Evolutionary conservation across 2,329 filamentous ascomycete species (phyloP).

Genomic region (Pseudodiploospora longispora): DNA sequence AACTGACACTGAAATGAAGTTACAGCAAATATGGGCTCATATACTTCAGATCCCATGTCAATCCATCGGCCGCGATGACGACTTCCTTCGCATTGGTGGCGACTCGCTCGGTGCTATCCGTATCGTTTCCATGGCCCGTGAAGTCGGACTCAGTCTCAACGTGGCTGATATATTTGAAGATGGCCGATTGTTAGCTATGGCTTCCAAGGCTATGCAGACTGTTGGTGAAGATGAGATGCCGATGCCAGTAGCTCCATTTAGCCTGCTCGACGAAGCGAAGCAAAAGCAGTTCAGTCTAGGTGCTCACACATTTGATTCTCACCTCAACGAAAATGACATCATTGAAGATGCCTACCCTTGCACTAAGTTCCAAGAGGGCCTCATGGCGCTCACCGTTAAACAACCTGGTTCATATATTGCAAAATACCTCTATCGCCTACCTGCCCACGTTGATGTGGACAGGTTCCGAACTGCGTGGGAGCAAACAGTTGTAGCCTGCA

Average conservation of each 20-base stretch:
- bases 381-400: conserved; percentile 21
- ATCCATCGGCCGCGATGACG: conserved; percentile 8
- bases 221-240: background rate
- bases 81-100: conserved; percentile 9
- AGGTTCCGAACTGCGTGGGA: conserved; percentile 14
- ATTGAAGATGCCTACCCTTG: conserved; percentile 14
- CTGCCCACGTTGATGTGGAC: conserved; percentile 12
- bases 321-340: background rate
- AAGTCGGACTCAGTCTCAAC: background rate
- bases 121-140: conserved; percentile 2
- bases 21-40: conserved; percentile 5
- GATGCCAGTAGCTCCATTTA: background rate
- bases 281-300: background rate
- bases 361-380: conserved; percentile 12
- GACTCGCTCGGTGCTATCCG: conserved; percentile 9
- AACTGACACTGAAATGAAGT: conserved; percentile 2
- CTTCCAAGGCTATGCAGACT: background rate
- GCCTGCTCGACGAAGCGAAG: background rate
- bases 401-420: conserved; percentile 27
- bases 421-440: conserved; percentile 16
- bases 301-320: background rate
- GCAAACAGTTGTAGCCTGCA: conserved; percentile 7
- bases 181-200: conserved; percentile 3
- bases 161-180: conserved; percentile 6
- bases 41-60: conserved; percentile 3